Evolutionary conservation across 495 filamentous ascomycete genomes (phyloP).

Genomic region (Peziza echinospora): DNA sequence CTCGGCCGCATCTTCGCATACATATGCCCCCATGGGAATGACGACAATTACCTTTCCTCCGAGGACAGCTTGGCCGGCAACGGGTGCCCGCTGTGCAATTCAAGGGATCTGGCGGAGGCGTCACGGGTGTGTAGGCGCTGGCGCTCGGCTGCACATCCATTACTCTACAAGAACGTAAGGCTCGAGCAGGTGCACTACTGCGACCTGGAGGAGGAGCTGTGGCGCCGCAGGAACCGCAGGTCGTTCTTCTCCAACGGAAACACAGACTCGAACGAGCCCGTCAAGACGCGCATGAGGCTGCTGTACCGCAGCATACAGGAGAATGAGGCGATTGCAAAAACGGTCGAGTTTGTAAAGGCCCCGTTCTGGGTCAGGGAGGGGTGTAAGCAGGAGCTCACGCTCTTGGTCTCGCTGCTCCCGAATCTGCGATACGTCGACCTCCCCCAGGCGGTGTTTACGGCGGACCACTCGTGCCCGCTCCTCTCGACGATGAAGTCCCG

Average conservation of each 20-base stretch:
- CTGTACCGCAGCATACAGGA: slow-evolving; percentile 65
- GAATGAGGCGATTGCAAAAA: slow-evolving; percentile 37
- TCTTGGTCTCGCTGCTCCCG: slow-evolving; percentile 64
- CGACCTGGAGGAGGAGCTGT: slow-evolving; percentile 56
- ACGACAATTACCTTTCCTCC: slow-evolving; percentile 56
- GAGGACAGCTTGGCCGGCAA: slow-evolving; percentile 64
- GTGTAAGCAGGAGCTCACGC: slow-evolving; percentile 61
- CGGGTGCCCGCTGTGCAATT: slow-evolving; percentile 88
- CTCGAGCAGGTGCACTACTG: slow-evolving; percentile 94
- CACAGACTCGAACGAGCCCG: slow-evolving; percentile 53
- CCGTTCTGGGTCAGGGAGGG: slow-evolving; percentile 94
- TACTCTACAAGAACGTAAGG: slow-evolving; percentile 68
- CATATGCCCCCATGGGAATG: slow-evolving; percentile 63
- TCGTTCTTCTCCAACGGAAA: slow-evolving; percentile 50
- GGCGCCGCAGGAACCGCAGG: slow-evolving; percentile 51
- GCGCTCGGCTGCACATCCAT: slow-evolving; percentile 19
- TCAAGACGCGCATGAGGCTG: slow-evolving; percentile 50
- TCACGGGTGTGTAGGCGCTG: slow-evolving; percentile 51
- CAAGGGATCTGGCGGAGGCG: slow-evolving; percentile 72
- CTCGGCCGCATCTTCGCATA: slow-evolving; percentile 53
- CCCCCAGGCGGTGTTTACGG: slow-evolving; percentile 64
- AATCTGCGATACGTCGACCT: slow-evolving; percentile 79
- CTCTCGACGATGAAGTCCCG: slow-evolving; percentile 62
- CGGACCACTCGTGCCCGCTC: slow-evolving; percentile 50
- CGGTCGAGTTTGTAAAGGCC: slow-evolving; percentile 60